These are phyloP conservation scores for Prunus mongolica DNA, from an alignment of 306 rosid species.

Conservation along the genomic window DNA sequence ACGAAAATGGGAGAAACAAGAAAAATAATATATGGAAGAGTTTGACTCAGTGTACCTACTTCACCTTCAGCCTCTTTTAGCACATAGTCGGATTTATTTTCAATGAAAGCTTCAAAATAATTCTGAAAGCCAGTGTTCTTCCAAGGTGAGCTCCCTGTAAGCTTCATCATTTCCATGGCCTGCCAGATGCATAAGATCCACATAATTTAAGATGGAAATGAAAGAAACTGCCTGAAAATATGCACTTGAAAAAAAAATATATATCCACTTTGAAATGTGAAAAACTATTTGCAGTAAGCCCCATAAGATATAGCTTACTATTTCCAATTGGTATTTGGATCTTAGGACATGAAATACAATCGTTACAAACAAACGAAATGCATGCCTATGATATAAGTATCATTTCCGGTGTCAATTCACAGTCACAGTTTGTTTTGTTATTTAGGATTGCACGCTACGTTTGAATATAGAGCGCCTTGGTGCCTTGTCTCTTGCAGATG, in stretches of 20 bases:
- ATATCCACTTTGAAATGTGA: background rate
- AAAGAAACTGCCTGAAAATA: background rate
- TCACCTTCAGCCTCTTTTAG: constrained; percentile 39
- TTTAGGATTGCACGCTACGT: constrained; percentile 9
- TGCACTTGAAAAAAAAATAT: background rate
- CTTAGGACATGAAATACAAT: background rate
- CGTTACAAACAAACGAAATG: background rate
- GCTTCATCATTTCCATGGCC: constrained; percentile 97
- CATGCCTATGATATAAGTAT: background rate
- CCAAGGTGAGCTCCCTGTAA: constrained; percentile 38
- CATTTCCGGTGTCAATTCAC: background rate
- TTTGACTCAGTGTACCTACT: constrained; percentile 45
- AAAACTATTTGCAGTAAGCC: background rate
- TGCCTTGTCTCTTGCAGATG: background rate
- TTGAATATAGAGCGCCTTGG: background rate
- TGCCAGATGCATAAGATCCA: constrained; percentile 32
- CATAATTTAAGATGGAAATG: background rate
- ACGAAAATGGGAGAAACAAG: constrained; percentile 74
- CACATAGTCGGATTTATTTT: constrained; percentile 45
- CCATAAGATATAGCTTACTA: background rate
- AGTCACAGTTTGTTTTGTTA: background rate
- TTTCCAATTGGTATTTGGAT: background rate
- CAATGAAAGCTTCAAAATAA: constrained; percentile 79
- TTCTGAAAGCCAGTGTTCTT: constrained; percentile 62
- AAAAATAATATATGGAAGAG: constrained; percentile 57